Percentiles rank a stretch among this genome's conserved stretches.
Conservation (phyloP, 148 eudicot genomes). For the Diospyros kaki region DNA sequence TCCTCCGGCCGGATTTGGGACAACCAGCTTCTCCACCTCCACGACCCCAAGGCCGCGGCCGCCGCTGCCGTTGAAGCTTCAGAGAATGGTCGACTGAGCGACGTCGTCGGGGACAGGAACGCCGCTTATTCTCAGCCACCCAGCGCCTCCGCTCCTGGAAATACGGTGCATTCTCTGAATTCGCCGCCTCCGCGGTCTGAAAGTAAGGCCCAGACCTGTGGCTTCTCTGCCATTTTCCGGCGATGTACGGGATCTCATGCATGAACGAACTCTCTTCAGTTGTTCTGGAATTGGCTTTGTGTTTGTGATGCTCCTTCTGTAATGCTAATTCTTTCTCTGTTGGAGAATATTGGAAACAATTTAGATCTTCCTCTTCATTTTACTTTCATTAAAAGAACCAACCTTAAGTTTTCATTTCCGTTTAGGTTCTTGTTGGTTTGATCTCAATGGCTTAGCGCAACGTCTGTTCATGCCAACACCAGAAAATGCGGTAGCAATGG, state of each 20-base stretch:
- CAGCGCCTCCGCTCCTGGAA: background rate
- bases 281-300: too few relatives aligned
- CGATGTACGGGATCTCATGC: constrained; percentile 20
- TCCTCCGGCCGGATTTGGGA: constrained; percentile 49
- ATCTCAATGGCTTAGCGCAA: too few relatives aligned
- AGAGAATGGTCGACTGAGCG: background rate
- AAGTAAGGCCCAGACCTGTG: constrained; percentile 14
- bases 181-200: constrained; percentile 10
- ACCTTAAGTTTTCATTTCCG: too few relatives aligned
- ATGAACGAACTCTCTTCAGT: background rate
- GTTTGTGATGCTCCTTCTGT: too few relatives aligned
- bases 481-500: too few relatives aligned
- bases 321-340: too few relatives aligned
- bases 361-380: too few relatives aligned
- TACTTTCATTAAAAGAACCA: too few relatives aligned
- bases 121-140: background rate
- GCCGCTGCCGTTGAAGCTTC: background rate
- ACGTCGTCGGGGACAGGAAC: background rate
- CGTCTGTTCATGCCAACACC: too few relatives aligned
- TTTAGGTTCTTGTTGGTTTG: too few relatives aligned
- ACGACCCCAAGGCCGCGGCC: background rate
- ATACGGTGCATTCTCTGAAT: background rate
- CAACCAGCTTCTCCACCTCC: background rate
- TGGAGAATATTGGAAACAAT: too few relatives aligned
- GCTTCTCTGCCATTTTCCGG: constrained; percentile 23